A percentile compares a stretch with the other conserved stretches of the same genome.
These are phyloP conservation scores for Trichoderma asperelloides DNA, from an alignment of 495 filamentous ascomycete species.

Conservation along the genomic window DNA sequence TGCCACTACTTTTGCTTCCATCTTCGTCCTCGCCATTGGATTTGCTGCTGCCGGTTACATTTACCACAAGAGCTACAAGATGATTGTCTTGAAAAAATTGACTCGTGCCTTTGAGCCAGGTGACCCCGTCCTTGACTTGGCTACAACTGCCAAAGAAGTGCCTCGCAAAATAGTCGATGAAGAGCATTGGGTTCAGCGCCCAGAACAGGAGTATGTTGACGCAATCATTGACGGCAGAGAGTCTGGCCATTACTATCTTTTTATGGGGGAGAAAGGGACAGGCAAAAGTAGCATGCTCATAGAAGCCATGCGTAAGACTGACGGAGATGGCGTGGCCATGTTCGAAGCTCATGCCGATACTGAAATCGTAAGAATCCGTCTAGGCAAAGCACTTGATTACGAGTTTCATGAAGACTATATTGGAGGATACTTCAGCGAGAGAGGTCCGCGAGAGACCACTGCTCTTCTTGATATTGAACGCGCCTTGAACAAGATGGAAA, in stretches of 20 bases:
- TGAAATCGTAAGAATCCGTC: constrained; percentile 85
- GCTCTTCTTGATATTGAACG: constrained; percentile 90
- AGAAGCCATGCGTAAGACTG: constrained; percentile 83
- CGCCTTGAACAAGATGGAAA: constrained; percentile 95
- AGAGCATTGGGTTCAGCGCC: constrained; percentile 73
- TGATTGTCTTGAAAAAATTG: constrained; percentile 79
- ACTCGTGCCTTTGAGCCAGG: constrained; percentile 87
- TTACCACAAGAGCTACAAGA: constrained; percentile 88
- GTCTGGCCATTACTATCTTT: constrained; percentile 75
- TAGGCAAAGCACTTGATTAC: constrained; percentile 90
- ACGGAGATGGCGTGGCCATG: constrained; percentile 81
- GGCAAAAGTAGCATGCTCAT: constrained; percentile 95
- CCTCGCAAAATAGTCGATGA: constrained; percentile 42
- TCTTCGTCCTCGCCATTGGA: constrained; percentile 65
- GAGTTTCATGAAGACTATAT: constrained; percentile 91
- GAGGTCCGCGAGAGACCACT: constrained; percentile 83
- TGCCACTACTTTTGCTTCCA: constrained; percentile 77
- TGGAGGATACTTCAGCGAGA: constrained; percentile 86
- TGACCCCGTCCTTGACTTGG: constrained; percentile 83
- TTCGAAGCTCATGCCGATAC: constrained; percentile 92
- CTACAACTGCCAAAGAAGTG: constrained; percentile 55
- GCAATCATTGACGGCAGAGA: constrained; percentile 60
- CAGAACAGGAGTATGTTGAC: constrained; percentile 75
- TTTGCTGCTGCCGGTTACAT: constrained; percentile 67
- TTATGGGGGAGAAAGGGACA: constrained; percentile 95